Base-by-base conservation (phyloP, 202 grass and related monocot genomes). In the Setaria viridis region DNA sequence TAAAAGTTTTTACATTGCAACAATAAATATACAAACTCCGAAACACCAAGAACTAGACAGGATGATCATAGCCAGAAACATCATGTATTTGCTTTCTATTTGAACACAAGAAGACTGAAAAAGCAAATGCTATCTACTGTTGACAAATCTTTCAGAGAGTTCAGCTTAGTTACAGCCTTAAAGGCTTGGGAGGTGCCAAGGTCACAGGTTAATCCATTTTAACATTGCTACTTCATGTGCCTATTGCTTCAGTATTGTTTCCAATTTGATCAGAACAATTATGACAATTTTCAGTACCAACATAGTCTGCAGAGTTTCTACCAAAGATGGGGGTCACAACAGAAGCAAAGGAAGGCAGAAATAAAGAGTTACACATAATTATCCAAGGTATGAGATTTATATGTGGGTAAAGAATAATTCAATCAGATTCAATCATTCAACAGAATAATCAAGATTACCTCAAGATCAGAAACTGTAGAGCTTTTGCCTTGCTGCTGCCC, bases 361-460 rank as follows among this genome's bases (percentile, higher is more conserved):
- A 79, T n/a, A 72, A 25, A 25, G 7, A 46, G 12, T 63, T 32
- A 4, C 20, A 47, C 11, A 39, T 13, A 66, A 62, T 11, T 72
- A 67, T 63, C 47, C 29, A 79, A 46, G 2, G 19, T 14, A 58
- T 47, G 39, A 47, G 39, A 16, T 20, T 80, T 56, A 35, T 56
- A 20, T 13, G 49, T 70, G 25, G 25, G 21, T 4, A 72, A 91
- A 64, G 10, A 20, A 56, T 46, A 62, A 62, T 34, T 70, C 30
- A 51, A 72, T 35, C 70, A 39, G 32, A 81, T 70, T 46, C 25
- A 25, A 25, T 25, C 25, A 25, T 25, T 25, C 25, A 13, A 55
- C 43, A 47, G 53, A 37, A 39, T 9, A 48, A 5, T 17, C 20
- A 91, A 80, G 48, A 35, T 77, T 93, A 98, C 95, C 95, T 98